phyloP scores from a whole-genome alignment of 1,139 yeast species.

The Yamadazyma epiphylla region DNA sequence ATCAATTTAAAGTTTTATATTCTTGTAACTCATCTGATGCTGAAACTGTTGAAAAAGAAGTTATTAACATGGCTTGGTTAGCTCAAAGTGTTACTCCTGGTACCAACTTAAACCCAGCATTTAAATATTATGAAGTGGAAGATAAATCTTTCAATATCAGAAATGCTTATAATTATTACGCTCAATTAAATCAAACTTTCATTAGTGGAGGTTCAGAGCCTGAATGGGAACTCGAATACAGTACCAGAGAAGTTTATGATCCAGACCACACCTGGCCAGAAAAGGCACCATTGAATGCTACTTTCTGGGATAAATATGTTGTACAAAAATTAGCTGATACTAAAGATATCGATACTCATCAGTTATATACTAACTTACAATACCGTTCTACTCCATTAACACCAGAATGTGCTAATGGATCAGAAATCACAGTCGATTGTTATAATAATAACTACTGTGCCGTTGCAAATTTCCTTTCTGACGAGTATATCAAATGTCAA shows the following conservation, averaged over 20 bases:
- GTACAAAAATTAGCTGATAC: slow-evolving; percentile 22
- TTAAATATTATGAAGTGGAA: slow-evolving; percentile 72
- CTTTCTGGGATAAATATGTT: slow-evolving; percentile 51
- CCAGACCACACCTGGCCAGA: slow-evolving; percentile 46
- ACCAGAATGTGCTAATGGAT: slow-evolving; percentile 39
- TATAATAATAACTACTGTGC: slow-evolving; percentile 42
- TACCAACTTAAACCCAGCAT: slow-evolving; percentile 57
- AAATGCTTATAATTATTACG: slow-evolving; percentile 56
- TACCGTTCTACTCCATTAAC: slow-evolving; percentile 52
- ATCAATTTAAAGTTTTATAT: slow-evolving; percentile 60
- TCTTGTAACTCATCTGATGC: slow-evolving; percentile 34
- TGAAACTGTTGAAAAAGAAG: slow-evolving; percentile 28
- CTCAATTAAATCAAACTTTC: slow-evolving; percentile 50
- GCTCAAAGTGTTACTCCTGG: slow-evolving; percentile 65
- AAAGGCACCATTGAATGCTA: slow-evolving; percentile 51
- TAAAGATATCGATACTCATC: slow-evolving; percentile 29
- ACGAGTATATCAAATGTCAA: slow-evolving; percentile 10
- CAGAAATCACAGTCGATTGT: slow-evolving; percentile 30
- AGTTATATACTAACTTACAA: slow-evolving; percentile 42
- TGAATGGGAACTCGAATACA: slow-evolving; percentile 51
- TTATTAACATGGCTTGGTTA: slow-evolving; percentile 60
- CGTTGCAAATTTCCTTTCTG: slow-evolving; percentile 14
- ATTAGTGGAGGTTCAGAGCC: slow-evolving; percentile 48
- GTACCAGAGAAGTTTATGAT: slow-evolving; percentile 50
- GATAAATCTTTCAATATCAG: slow-evolving; percentile 56